Evolutionary conservation across 1,284 basidiomycete genomes (phyloP), one percentile per base, ranked within the genome.

Genomic region (Marasmius tenuissimus): DNA sequence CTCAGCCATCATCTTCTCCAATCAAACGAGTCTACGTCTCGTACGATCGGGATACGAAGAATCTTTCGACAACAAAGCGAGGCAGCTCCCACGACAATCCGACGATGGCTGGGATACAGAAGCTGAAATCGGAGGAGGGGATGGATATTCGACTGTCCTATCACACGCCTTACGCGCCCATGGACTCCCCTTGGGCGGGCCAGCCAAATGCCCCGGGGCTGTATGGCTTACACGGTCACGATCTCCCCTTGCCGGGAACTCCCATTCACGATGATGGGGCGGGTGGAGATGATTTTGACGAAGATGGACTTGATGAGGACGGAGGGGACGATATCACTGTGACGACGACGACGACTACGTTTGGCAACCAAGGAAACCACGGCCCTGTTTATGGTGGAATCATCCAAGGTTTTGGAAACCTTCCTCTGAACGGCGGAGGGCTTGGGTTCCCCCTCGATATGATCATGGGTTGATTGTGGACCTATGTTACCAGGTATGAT

Each of bases 81-180:
- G 50, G 6, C 20, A 45, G 8, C 4, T 4, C 49, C n/a, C 37
- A 42, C 12, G 49, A 53, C 33, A 18, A 38, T 52, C 8, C 33
- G 6, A 56, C 50, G 18, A 40, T 20, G 22, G 47, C 60, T 34
- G n/a, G 34, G 58, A 54, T 62, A 42, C 42, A 55, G 7, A 52
- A 55, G 10, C 45, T 62, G 47, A n/a, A 52, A 5, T 11, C 33
- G 42, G 42, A 54, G 11, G 52, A 62, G 52, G 61, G 61, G 40
- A 56, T 59, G 27, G 22, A 54, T 11, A 40, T 62, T 9, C 50
- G 18, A 34, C 49, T 58, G 61, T 51, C 45, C 6, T 58, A 35
- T 48, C 42, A n/a, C 4, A 14, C 34, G 22, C 42, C 48, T 45
- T n/a, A 22, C 20, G 8, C 7, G 3, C 12, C 11, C 16, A 18